Evolutionary conservation across 2,329 filamentous ascomycete species (phyloP), one percentile per base, ranked within the genome.

Genomic region (Diplodia corticola): DNA sequence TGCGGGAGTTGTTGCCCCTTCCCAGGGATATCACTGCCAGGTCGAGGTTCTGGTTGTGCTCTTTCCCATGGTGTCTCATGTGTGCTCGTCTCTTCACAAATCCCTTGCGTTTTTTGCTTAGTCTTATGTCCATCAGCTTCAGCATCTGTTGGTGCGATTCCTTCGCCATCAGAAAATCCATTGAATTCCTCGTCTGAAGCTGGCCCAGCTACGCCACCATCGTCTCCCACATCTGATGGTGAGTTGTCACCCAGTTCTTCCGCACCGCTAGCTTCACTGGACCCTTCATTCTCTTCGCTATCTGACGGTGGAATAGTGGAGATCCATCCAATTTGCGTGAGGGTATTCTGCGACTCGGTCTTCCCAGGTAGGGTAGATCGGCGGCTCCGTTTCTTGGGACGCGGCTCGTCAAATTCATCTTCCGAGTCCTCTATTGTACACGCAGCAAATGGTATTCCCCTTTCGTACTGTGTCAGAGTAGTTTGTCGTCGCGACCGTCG

Each of bases 311-410:
- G 48, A 12, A 53, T 48, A 13, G 40, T 48, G 1, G 48, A 54
- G 6, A 63, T 9, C 49, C 49, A 66, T n/a, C 57, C 64, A 46
- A 66, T 66, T 35, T 66, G 64, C 5, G 64, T 66, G 2, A 66
- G 48, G 7, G 64, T 66, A n/a, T 54, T 61, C 22, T 66, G 64
- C 15, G 49, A 57, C 17, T 65, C 30, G 6, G 64, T 51, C 30
- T 65, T 65, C 10, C 24, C 22, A n/a, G 64, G 53, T 13, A 65
- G 40, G 4, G 15, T 20, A 12, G 17, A 30, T 6, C 24, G 44
- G 48, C 61, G 51, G 17, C 53, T 59, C 46, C 20, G 50, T 30
- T 59, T 65, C 6, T 15, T 65, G 15, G 44, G 22, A 3, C 20
- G 53, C 5, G 22, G n/a, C 7, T 30, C 64, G 7, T 59, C 64